These are phyloP conservation scores for Aspergillus brunneoviolaceus DNA, from an alignment of 2,329 filamentous ascomycete species.

Conservation along the genomic window DNA sequence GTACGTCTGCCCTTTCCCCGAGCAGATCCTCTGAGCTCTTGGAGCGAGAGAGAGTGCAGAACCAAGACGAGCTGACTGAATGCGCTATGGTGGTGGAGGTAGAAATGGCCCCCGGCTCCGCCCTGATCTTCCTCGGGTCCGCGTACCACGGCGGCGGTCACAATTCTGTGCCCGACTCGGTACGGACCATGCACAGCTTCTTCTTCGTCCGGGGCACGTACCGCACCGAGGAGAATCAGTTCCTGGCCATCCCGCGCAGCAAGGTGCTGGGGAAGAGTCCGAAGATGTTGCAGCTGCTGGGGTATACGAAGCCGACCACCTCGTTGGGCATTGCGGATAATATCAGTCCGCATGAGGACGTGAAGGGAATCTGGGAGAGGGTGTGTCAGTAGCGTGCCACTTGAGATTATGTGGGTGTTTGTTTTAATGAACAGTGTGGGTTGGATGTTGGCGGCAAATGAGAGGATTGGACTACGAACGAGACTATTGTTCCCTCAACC, in stretches of 20 bases:
- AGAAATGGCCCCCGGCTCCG: slow-evolving; percentile 40
- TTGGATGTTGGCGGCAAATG: too few relatives aligned
- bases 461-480: too few relatives aligned
- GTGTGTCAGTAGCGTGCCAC: background rate
- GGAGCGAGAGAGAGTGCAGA: too few relatives aligned
- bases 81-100: too few relatives aligned
- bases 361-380: slow-evolving; percentile 16
- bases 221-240: slow-evolving; percentile 38
- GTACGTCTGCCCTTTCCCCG: slow-evolving; percentile 13
- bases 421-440: too few relatives aligned
- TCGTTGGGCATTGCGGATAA: slow-evolving; percentile 37
- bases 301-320: slow-evolving; percentile 34
- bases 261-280: slow-evolving; percentile 32
- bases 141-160: slow-evolving; percentile 36
- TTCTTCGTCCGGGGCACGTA: slow-evolving; percentile 33
- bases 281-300: slow-evolving; percentile 33
- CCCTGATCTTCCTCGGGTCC: slow-evolving; percentile 37
- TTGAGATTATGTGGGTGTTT: too few relatives aligned
- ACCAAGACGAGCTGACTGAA: background rate
- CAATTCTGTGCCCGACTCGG: slow-evolving; percentile 24
- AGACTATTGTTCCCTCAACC: too few relatives aligned
- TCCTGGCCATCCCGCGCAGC: slow-evolving; percentile 32
- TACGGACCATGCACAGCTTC: slow-evolving; percentile 30
- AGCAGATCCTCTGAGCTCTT: background rate
- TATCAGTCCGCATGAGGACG: slow-evolving; percentile 17